Conservation (phyloP, 495 filamentous ascomycete species). For the Thermothielavioides terrestris region DNA sequence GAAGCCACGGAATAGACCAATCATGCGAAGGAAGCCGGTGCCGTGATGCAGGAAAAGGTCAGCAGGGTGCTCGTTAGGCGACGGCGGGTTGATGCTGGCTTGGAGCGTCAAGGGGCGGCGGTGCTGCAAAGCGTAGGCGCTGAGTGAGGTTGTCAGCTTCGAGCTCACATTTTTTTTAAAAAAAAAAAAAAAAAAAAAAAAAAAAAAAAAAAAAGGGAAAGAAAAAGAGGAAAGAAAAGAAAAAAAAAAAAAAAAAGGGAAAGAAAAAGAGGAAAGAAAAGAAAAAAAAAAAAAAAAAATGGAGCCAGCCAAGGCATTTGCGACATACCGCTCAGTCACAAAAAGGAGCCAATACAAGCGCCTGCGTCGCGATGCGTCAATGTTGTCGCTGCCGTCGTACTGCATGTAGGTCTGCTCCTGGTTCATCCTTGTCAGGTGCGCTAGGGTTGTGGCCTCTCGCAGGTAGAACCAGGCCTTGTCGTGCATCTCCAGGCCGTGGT, state of each 20-base stretch:
- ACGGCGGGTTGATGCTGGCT: conserved; percentile 53
- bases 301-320: neutral
- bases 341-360: conserved; percentile 67
- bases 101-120: conserved; percentile 53
- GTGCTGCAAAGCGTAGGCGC: conserved; percentile 68
- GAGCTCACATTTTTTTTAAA: neutral
- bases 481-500: conserved; percentile 63
- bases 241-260: too few relatives aligned
- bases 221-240: neutral
- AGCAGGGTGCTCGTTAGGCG: conserved; percentile 55
- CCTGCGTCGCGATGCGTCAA: conserved; percentile 47
- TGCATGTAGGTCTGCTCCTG: conserved; percentile 52
- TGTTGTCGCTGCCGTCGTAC: conserved; percentile 41
- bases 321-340: conserved; percentile 56
- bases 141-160: conserved; percentile 18
- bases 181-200: neutral
- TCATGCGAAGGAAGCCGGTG: conserved; percentile 55
- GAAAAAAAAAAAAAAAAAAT: too few relatives aligned
- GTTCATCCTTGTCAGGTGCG: conserved; percentile 50
- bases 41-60: conserved; percentile 43
- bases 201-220: too few relatives aligned
- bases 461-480: conserved; percentile 67
- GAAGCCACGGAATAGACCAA: conserved; percentile 62
- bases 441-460: conserved; percentile 60
- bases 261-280: neutral